Evolutionary conservation across 1,139 yeast species (phyloP).

Genomic region (Zygosaccharomyces sapae): DNA sequence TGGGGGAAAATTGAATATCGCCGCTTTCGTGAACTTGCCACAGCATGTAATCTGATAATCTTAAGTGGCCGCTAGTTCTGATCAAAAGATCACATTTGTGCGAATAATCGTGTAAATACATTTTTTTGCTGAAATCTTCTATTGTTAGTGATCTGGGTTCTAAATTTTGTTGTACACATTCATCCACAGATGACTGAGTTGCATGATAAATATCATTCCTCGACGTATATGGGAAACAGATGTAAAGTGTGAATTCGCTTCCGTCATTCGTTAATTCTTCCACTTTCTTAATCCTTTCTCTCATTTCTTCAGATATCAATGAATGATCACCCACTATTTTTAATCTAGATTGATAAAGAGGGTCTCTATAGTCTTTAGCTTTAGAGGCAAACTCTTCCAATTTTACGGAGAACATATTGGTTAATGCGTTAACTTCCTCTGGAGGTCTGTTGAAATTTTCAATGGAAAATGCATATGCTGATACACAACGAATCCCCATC

Average conservation of each 20-base stretch:
- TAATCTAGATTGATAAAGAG: slow-evolving; percentile 49
- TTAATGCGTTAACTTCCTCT: slow-evolving; percentile 75
- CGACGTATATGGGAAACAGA: slow-evolving; percentile 93
- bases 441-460: slow-evolving; percentile 85
- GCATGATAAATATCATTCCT: slow-evolving; percentile 82
- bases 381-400: slow-evolving; percentile 40
- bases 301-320: slow-evolving; percentile 65
- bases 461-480: slow-evolving; percentile 91
- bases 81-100: slow-evolving; percentile 77
- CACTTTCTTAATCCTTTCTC: slow-evolving; percentile 53
- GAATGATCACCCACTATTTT: slow-evolving; percentile 67
- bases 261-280: slow-evolving; percentile 56
- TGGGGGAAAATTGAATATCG: slow-evolving; percentile 66
- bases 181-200: slow-evolving; percentile 46
- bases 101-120: slow-evolving; percentile 57
- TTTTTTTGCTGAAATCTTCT: slow-evolving; percentile 42
- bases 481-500: slow-evolving; percentile 71
- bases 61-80: slow-evolving; percentile 80
- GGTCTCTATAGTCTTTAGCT: slow-evolving; percentile 44
- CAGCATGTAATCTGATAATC: slow-evolving; percentile 82
- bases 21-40: slow-evolving; percentile 75
- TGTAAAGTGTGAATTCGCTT: slow-evolving; percentile 56
- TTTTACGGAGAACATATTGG: slow-evolving; percentile 71
- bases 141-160: slow-evolving; percentile 41
- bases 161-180: slow-evolving; percentile 16